A percentile compares a stretch with the other conserved stretches of the same genome.
These are phyloP conservation scores for Withania somnifera DNA, from an alignment of 305 asterid species.

Conservation along the genomic window DNA sequence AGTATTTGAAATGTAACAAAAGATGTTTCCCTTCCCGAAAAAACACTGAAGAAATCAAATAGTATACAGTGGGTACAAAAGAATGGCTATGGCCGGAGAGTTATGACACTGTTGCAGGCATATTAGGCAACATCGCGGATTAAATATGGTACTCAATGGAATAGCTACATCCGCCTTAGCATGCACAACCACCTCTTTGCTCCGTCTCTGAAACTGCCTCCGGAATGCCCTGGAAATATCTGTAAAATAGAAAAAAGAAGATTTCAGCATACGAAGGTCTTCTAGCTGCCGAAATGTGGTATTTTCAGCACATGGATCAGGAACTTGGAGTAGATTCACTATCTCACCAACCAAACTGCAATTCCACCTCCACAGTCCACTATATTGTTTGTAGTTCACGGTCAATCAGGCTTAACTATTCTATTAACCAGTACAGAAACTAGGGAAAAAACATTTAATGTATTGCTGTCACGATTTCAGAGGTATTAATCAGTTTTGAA, in stretches of 20 bases:
- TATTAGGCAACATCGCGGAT: conserved; percentile 6
- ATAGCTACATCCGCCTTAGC: conserved; percentile 33
- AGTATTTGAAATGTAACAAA: neutral
- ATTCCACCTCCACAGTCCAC: neutral
- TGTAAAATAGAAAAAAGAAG: conserved; percentile 12
- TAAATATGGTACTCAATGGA: conserved; percentile 7
- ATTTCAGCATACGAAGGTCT: neutral
- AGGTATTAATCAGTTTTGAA: neutral
- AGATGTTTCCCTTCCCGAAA: neutral
- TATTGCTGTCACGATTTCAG: neutral
- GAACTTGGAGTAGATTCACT: neutral
- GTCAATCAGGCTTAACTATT: neutral
- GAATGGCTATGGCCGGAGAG: conserved; percentile 13
- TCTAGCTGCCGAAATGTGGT: neutral
- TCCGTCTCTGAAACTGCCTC: conserved; percentile 66
- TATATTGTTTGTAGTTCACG: neutral
- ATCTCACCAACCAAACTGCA: neutral
- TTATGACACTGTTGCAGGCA: neutral
- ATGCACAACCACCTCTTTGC: conserved; percentile 83
- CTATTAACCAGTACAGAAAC: neutral
- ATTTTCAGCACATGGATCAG: neutral
- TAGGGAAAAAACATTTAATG: neutral
- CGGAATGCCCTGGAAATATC: conserved; percentile 86
- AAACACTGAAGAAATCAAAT: neutral
- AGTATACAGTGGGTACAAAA: conserved; percentile 18